These are phyloP conservation scores for Desmodesmus armatus DNA, from an alignment of 139 green algal genomes.

Conservation along the genomic window DNA sequence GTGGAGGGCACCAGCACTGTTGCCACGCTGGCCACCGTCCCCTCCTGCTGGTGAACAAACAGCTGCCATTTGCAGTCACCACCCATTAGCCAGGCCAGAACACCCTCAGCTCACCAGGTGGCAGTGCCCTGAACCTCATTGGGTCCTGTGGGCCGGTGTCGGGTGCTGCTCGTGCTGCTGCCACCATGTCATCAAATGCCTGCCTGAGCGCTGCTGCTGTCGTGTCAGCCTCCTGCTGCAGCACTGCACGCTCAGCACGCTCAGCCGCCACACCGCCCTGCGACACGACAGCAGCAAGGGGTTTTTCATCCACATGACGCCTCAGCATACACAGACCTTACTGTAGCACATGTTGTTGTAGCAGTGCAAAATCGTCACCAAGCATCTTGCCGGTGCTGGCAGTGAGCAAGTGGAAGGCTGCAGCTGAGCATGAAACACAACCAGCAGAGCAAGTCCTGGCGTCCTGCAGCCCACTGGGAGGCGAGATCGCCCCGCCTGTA, in stretches of 20 bases:
- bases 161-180: conserved; percentile 53
- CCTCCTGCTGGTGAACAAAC: not conserved
- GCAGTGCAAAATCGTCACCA: no score
- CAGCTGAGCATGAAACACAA: no score
- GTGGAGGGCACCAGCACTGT: not conserved
- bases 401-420: no score
- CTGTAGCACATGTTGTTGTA: not conserved
- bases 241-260: conserved; percentile 42
- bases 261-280: conserved; percentile 58
- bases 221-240: conserved; percentile 59
- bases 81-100: not conserved
- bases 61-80: not conserved
- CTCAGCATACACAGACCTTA: not conserved
- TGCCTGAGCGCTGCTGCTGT: conserved; percentile 57
- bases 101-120: conserved; percentile 45
- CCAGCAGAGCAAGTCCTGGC: no score
- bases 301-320: not conserved
- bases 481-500: no score
- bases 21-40: not conserved
- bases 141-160: conserved; percentile 59
- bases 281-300: conserved; percentile 11
- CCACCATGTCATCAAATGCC: conserved; percentile 79
- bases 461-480: no score
- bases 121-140: conserved; percentile 75
- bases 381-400: conserved; percentile 5